Base-by-base conservation (phyloP, 2,329 filamentous ascomycete species). In the Penicillium palitans region DNA sequence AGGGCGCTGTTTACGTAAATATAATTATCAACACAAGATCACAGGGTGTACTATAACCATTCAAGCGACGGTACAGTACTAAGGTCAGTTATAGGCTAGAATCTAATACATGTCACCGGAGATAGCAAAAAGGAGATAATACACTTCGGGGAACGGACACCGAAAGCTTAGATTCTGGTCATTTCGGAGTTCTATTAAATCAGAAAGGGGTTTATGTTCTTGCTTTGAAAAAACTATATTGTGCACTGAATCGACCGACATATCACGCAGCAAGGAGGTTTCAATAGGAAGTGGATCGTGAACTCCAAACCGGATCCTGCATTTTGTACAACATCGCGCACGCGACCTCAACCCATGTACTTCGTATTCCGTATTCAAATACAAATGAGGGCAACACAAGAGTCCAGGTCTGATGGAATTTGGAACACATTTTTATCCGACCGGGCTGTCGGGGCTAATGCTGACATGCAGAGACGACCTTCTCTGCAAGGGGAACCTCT, bases 401-500 rank as follows among this genome's bases (percentile, higher is more conserved):
- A 41, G 10, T 37, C 19, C 21, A 49, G 27, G 8, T 29, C 31
- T n/a, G n/a, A n/a, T 9, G n/a, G 24, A 6, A 17, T 33, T 56
- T 37, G 12, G 15, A n/a, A 48, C 9, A 9, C 24, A 9, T 35
- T 25, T 40, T 13, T 31, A 15, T 41, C 55, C 31, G 31, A 57
- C 40, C 33, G 19, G 41, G 17, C n/a, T 31, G n/a, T 46, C 17
- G 24, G 21, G 10, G 8, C 29, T 12, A 15, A 45, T 49, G 40
- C 47, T 44, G 58, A 59, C 55, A 40, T 17, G 52, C 37, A 50
- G 52, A 31, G 47, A 56, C 17, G 40, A 45, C 25, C n/a, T 6
- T 35, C 40, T 39, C 64, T 65, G 64, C 63, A 66, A 66, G 64
- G 64, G 63, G 63, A 61, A 24, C 19, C 7, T 37, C 29, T 62